phyloP scores from a whole-genome alignment of 2,329 filamentous ascomycete genomes.

The Gliomastix tumulicola region DNA sequence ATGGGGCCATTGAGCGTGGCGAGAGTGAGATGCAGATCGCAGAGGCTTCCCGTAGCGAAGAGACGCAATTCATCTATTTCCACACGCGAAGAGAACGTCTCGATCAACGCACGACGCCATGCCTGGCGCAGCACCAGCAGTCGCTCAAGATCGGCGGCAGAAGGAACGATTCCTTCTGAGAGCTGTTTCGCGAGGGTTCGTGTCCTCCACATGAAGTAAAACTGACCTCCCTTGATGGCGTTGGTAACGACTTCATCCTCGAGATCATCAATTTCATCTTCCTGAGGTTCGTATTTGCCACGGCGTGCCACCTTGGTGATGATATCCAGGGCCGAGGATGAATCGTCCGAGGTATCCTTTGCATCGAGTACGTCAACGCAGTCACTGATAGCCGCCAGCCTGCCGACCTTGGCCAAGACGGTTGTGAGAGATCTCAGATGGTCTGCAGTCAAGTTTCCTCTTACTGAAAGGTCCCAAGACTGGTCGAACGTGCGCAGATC shows the following conservation, averaged over 20 bases:
- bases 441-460: slow-evolving; percentile 60
- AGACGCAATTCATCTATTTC: slow-evolving; percentile 74
- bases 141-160: slow-evolving; percentile 52
- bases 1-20: slow-evolving; percentile 58
- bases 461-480: slow-evolving; percentile 62
- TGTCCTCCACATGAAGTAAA: slow-evolving; percentile 96
- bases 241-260: slow-evolving; percentile 75
- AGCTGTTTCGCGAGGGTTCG: slow-evolving; percentile 50
- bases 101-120: slow-evolving; percentile 57
- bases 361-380: slow-evolving; percentile 70
- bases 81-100: slow-evolving; percentile 59
- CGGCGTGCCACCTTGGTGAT: slow-evolving; percentile 68
- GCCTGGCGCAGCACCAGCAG: slow-evolving; percentile 47
- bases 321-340: slow-evolving; percentile 54
- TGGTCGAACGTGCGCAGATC: slow-evolving; percentile 65
- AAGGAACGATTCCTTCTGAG: slow-evolving; percentile 45
- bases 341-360: slow-evolving; percentile 38
- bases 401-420: slow-evolving; percentile 71
- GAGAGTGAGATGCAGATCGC: slow-evolving; percentile 79
- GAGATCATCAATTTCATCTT: slow-evolving; percentile 59
- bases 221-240: slow-evolving; percentile 68
- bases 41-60: slow-evolving; percentile 65
- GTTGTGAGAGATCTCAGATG: slow-evolving; percentile 66
- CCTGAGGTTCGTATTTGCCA: slow-evolving; percentile 61
- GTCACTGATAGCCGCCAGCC: slow-evolving; percentile 72